Evolutionary conservation across 2,329 filamentous ascomycete genomes (phyloP).

Genomic region (Paecilomyces dactylethromorphus): DNA sequence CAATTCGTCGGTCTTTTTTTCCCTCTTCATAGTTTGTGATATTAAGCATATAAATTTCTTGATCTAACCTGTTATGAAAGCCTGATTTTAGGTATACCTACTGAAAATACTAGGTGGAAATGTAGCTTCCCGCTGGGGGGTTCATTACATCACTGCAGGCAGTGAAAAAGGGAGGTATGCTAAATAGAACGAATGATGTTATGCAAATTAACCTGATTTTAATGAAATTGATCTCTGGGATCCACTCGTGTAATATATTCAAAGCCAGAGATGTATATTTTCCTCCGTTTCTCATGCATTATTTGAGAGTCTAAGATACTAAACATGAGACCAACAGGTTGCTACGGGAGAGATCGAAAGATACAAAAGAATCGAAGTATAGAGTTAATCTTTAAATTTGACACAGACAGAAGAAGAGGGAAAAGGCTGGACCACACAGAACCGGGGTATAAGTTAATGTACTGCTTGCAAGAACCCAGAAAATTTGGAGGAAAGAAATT

Average conservation of each 20-base stretch:
- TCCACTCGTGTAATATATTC: too few relatives aligned
- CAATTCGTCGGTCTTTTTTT: not conserved
- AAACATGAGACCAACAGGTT: not conserved
- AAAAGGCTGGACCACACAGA: conserved; percentile 3
- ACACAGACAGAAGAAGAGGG: conserved; percentile 1
- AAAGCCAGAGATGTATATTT: not conserved
- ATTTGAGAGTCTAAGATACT: not conserved
- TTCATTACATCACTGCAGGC: not conserved
- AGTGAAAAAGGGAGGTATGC: not conserved
- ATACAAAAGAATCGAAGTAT: not conserved
- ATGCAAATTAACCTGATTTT: not conserved
- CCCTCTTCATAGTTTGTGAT: not conserved
- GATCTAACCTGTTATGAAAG: conserved; percentile 9
- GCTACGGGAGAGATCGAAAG: not conserved
- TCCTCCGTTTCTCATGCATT: not conserved
- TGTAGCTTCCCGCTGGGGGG: not conserved
- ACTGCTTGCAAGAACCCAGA: conserved; percentile 1
- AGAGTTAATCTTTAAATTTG: not conserved
- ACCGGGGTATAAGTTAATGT: conserved; percentile 5
- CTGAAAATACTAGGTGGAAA: conserved; percentile 8
- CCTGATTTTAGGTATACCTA: conserved; percentile 28
- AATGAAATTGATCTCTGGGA: not conserved
- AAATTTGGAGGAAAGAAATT: conserved; percentile 8
- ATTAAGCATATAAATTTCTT: not conserved
- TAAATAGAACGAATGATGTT: not conserved